Percentiles rank a stretch among this genome's conserved stretches.
Evolutionary conservation across 2,329 filamentous ascomycete species (phyloP).

Genomic region (Neonectria coccinea): DNA sequence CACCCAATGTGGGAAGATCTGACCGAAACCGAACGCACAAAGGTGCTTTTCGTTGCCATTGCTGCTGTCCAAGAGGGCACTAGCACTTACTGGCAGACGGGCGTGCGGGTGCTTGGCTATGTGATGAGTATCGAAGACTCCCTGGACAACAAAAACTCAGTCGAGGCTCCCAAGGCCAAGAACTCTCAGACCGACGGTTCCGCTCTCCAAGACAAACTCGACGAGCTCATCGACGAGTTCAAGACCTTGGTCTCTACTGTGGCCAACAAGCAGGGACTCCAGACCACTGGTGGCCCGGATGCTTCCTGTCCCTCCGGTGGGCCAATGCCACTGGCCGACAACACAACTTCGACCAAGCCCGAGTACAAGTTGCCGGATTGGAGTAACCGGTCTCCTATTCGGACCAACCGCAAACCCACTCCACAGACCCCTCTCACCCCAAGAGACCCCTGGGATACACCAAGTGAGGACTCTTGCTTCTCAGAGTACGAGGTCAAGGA

Average conservation of each 20-base stretch:
- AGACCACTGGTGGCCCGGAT: no score
- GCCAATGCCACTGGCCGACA: neutral
- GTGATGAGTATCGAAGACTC: neutral
- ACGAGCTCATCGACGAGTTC: neutral
- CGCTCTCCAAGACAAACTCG: neutral
- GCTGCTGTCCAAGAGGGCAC: neutral
- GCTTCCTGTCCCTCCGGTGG: neutral
- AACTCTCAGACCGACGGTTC: neutral
- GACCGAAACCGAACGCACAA: neutral
- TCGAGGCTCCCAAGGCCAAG: neutral
- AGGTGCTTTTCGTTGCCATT: neutral
- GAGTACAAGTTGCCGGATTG: neutral
- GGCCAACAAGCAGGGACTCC: neutral
- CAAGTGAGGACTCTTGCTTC: neutral
- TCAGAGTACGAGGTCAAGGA: neutral
- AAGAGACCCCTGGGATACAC: neutral
- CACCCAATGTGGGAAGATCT: constrained; percentile 6
- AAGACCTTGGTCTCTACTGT: neutral
- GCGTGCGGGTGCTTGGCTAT: neutral
- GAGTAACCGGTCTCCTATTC: neutral
- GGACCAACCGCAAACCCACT: neutral
- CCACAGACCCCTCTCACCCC: neutral
- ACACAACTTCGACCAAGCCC: neutral
- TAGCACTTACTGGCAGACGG: neutral
- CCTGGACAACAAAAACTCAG: neutral